Conservation (phyloP, 148 eudicot genomes). For the Rhododendron williamsianum region DNA sequence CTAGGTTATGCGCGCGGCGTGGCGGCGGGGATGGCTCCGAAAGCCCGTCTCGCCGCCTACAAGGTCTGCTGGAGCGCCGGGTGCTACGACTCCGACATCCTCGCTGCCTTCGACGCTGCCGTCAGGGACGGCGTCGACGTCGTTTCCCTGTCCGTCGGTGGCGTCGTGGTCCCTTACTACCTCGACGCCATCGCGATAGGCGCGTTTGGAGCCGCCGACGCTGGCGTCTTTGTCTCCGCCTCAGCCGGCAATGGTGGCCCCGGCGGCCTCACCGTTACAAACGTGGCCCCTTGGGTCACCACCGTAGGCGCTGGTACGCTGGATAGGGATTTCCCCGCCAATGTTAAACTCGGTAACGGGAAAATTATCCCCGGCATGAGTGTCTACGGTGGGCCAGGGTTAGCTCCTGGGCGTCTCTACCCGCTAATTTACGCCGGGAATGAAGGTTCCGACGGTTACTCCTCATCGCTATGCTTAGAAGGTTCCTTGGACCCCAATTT, state of each 20-base stretch:
- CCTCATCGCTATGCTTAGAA: conserved; percentile 80
- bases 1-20: conserved; percentile 79
- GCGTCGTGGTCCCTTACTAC: conserved; percentile 82
- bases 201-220: conserved; percentile 59
- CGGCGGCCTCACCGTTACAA: conserved; percentile 72
- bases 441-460: conserved; percentile 68
- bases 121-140: conserved; percentile 87
- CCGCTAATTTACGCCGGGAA: conserved; percentile 67
- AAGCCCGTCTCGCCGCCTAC: conserved; percentile 78
- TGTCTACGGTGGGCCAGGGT: conserved; percentile 65
- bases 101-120: conserved; percentile 83
- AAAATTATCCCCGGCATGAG: conserved; percentile 53
- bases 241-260: conserved; percentile 97
- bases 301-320: conserved; percentile 86
- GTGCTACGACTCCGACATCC: conserved; percentile 87
- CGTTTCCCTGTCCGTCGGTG: conserved; percentile 74
- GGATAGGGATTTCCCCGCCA: conserved; percentile 86
- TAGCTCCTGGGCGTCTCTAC: conserved; percentile 41
- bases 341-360: conserved; percentile 76
- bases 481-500: conserved; percentile 54
- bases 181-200: conserved; percentile 89
- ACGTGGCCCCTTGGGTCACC: conserved; percentile 89
- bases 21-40: conserved; percentile 96
- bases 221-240: conserved; percentile 78
- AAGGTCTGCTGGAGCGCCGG: conserved; percentile 96